These are phyloP conservation scores for Polyporus tsugae DNA, from an alignment of 1,284 basidiomycete species.

Conservation along the genomic window DNA sequence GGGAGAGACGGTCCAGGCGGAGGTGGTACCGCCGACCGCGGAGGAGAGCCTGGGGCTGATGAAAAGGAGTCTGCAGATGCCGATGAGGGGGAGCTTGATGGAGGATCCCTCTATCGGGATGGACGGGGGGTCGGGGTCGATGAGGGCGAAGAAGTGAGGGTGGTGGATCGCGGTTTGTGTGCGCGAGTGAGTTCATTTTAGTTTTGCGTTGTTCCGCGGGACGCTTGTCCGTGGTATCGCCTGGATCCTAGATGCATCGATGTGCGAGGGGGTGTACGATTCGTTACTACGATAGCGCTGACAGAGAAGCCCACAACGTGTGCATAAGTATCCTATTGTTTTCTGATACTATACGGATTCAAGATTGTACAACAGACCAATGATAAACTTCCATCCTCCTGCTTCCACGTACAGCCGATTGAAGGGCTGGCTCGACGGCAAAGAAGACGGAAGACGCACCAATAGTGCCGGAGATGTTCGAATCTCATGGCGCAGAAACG, in stretches of 20 bases:
- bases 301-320: neutral
- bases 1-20: neutral
- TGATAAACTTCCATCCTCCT: neutral
- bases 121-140: neutral
- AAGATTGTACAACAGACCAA: neutral
- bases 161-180: neutral
- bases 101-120: neutral
- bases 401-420: neutral
- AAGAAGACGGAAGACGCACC: neutral
- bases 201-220: neutral
- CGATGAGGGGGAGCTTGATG: neutral
- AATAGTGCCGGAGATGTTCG: neutral
- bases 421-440: neutral
- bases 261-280: neutral
- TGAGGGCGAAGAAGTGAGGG: neutral
- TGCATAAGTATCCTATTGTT: neutral
- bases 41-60: neutral
- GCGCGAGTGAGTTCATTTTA: neutral
- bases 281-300: no score
- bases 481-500: neutral
- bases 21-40: neutral
- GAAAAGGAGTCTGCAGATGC: neutral
- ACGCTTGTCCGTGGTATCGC: neutral
- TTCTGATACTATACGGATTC: neutral
- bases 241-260: neutral